Evolutionary conservation across 2,329 filamentous ascomycete species (phyloP).

Genomic region (Grosmannia serpens): DNA sequence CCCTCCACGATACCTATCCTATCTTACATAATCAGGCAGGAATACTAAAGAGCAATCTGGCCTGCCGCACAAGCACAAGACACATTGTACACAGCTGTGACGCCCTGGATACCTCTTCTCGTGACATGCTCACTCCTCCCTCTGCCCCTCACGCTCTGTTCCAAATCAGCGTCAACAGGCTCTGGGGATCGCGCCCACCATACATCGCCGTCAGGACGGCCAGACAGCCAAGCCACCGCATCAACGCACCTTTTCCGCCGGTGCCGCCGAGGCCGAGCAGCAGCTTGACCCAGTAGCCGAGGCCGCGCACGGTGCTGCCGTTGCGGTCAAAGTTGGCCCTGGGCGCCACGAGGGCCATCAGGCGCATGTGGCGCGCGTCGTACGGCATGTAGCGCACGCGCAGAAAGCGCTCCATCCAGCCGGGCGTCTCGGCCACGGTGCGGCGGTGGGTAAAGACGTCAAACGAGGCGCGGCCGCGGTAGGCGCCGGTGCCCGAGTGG

Average conservation of each 20-base stretch:
- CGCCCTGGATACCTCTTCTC: background rate
- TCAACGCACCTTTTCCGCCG: conserved; percentile 35
- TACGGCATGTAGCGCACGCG: conserved; percentile 59
- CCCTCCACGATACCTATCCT: background rate
- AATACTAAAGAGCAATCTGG: background rate
- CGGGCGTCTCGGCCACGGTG: conserved; percentile 47
- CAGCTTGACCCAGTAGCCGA: conserved; percentile 42
- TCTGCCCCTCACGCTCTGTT: background rate
- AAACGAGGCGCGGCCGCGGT: conserved; percentile 66
- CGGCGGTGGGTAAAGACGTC: conserved; percentile 52
- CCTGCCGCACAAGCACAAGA: background rate
- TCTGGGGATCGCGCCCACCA: conserved; percentile 13
- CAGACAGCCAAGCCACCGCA: conserved; percentile 34
- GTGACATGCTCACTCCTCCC: background rate
- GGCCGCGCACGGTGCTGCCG: conserved; percentile 37
- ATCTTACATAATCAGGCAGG: background rate
- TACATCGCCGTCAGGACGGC: conserved; percentile 24
- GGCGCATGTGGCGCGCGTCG: conserved; percentile 30
- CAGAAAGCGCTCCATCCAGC: conserved; percentile 57
- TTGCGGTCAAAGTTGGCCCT: conserved; percentile 53
- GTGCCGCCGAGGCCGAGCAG: conserved; percentile 40
- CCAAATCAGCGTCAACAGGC: conserved; percentile 7
- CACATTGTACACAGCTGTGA: background rate
- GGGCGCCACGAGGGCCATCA: conserved; percentile 30
- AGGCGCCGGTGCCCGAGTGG: conserved; percentile 62